Percentiles rank a stretch among this genome's conserved stretches.
phyloP scores from a whole-genome alignment of 202 grass and related monocot species.

The Zizania palustris region DNA sequence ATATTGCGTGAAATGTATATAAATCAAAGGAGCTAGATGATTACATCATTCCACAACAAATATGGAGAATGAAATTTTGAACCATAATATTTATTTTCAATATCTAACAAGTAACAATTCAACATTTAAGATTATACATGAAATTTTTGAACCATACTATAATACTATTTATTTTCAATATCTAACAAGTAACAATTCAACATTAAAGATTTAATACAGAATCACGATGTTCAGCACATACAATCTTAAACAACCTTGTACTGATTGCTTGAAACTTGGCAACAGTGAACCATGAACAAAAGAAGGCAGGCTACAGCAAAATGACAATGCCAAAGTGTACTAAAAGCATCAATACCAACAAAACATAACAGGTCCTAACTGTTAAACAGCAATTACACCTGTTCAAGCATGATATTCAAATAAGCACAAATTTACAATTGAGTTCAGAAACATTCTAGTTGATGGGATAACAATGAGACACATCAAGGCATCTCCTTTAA shows the following conservation, averaged over 20 bases:
- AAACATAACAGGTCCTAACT: too few species aligned
- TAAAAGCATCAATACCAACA: too few species aligned
- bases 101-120: background rate
- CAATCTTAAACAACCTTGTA: background rate
- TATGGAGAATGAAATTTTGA: background rate
- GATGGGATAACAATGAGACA: too few species aligned
- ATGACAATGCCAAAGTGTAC: background rate
- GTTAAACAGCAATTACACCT: too few species aligned
- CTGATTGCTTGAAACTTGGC: background rate
- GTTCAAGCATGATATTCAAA: too few species aligned
- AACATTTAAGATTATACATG: background rate
- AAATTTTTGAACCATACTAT: background rate
- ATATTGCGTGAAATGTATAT: background rate
- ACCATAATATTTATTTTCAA: background rate
- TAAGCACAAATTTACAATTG: too few species aligned
- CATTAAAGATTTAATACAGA: background rate
- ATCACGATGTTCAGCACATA: background rate
- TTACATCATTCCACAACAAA: background rate
- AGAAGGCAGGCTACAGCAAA: background rate
- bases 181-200: background rate
- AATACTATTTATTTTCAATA: too few species aligned
- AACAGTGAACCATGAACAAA: background rate
- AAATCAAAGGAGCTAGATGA: background rate
- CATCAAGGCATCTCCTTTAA: too few species aligned
- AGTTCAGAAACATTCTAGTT: too few species aligned